Base-by-base conservation (phyloP, 2,329 filamentous ascomycete genomes). In the Exophiala sp. region DNA sequence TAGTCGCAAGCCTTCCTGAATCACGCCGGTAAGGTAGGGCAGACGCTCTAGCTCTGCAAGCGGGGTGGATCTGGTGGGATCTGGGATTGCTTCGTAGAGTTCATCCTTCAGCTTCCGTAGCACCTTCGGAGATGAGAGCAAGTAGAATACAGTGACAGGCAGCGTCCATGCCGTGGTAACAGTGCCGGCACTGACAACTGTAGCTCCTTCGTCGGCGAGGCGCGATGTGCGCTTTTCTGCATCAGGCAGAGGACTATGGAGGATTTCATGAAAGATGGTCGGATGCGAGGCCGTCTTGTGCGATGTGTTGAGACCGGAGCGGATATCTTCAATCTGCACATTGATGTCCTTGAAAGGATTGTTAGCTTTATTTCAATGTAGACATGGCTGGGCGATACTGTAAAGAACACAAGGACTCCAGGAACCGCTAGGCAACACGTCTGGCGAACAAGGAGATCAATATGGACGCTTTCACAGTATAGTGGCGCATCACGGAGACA, bases 1-100 rank as follows among this genome's bases (percentile, higher is more conserved):
- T 3, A 68, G 55, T 16, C 67, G 64, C 2, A 70, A 46, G 1
- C 62, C 61, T 56, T 70, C 67, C 35, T 64, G 55, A 35, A 71
- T 61, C 13, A 66, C 58, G 8, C 59, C 67, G 13, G 57, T 61
- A 7, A 67, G 53, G 46, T 63, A 67, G 2, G 60, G 62, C 2
- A 66, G 56, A 14, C 60, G 46, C 38, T 65, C 63, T 3, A 66
- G 42, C 37, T 35, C 58, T 9, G 50, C 55, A 9, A 43, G 39
- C 32, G 43, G 27, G 19, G 27, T 38, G 47, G 40, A 42, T 23
- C 27, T 47, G 48, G 41, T 58, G 27, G 38, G 47, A 37, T 53
- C 43, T 0, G 45, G 29, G 16, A 49, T 47, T 11, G 46, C 50
- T 7, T 19, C 21, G 30, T 32, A 19, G 6, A 57, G 43, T 40